Evolutionary conservation across 2,329 filamentous ascomycete species (phyloP).

Genomic region (Xylaria sp.): DNA sequence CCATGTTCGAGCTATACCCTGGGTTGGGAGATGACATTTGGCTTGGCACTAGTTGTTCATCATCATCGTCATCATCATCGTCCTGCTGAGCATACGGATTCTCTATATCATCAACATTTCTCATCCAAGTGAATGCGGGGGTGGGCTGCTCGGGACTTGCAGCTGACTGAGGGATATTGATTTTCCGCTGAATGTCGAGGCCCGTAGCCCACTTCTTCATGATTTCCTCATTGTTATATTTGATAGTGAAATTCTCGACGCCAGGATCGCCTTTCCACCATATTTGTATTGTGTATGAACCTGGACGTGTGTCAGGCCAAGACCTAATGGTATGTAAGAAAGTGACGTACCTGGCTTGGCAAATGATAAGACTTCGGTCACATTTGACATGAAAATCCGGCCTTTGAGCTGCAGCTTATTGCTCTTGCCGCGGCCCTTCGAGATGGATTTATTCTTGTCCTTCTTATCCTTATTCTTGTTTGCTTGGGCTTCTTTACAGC

Average conservation of each 20-base stretch:
- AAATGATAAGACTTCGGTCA: conserved; percentile 90
- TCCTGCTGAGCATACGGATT: conserved; percentile 82
- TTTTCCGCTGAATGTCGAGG: conserved; percentile 80
- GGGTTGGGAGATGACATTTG: conserved; percentile 53
- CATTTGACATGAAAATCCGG: conserved; percentile 98
- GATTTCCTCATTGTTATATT: conserved; percentile 88
- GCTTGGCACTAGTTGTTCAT: conserved; percentile 45
- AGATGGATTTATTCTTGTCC: conserved; percentile 68
- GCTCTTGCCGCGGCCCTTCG: conserved; percentile 71
- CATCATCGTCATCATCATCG: conserved; percentile 71
- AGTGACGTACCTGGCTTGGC: conserved; percentile 82
- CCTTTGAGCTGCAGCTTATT: conserved; percentile 94
- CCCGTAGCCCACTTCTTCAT: conserved; percentile 93
- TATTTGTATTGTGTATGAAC: conserved; percentile 94
- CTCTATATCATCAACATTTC: conserved; percentile 72
- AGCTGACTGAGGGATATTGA: conserved; percentile 61
- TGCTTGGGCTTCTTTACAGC: conserved; percentile 93
- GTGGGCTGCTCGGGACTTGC: conserved; percentile 62
- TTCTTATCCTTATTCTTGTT: conserved; percentile 86
- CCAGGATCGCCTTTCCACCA: conserved; percentile 98
- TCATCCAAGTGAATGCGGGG: conserved; percentile 85
- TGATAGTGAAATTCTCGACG: conserved; percentile 95
- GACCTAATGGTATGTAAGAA: conserved; percentile 26
- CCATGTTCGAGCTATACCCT: conserved; percentile 48
- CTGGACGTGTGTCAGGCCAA: conserved; percentile 57